Evolutionary conservation across 2,329 filamentous ascomycete genomes (phyloP), one percentile per base, ranked within the genome.

Genomic region (Xylaria sp.): DNA sequence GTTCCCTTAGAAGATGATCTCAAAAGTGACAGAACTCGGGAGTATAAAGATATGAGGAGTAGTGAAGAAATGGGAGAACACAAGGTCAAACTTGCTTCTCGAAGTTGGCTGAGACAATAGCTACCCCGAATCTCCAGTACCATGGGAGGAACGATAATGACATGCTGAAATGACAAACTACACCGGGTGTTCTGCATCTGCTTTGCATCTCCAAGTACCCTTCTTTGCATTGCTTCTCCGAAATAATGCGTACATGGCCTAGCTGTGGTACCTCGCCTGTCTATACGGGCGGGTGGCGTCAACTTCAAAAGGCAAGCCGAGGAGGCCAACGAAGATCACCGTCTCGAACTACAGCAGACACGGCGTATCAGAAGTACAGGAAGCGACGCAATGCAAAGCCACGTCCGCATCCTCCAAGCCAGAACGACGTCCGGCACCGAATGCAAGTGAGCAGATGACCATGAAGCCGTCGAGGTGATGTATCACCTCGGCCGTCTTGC

Each of bases 381-480:
- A 59, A 34, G 10, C n/a, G 23, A 46, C 10, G 65, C 65, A 64
- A 67, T 65, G 61, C 61, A 59, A 44, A 60, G 65, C 60, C 61
- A 68, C 60, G 60, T 65, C 54, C 39, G 15, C 34, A 18, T 32
- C 50, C 50, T 5, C 44, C 34, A 39, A 51, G 3, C n/a, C 46
- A 37, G 50, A 3, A 50, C 18, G 13, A 23, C n/a, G 28, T 32
- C 23, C 15, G 58, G 41, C 56, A 34, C n/a, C 32, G 51, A 20
- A 65, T 62, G 62, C 58, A 59, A 54, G 58, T 57, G 58, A 52
- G 25, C 57, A 37, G 44, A 44, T 69, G 58, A 61, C 44, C 46
- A 4, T 63, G 15, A 58, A 37, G 41, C 51, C 20, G 23, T 25
- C 23, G 23, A 25, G 23, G 23, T 25, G 23, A 25, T 25, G 23